Evolutionary conservation across 2,329 filamentous ascomycete species (phyloP), one percentile per base, ranked within the genome.

Genomic region (Xylariaceae sp.): DNA sequence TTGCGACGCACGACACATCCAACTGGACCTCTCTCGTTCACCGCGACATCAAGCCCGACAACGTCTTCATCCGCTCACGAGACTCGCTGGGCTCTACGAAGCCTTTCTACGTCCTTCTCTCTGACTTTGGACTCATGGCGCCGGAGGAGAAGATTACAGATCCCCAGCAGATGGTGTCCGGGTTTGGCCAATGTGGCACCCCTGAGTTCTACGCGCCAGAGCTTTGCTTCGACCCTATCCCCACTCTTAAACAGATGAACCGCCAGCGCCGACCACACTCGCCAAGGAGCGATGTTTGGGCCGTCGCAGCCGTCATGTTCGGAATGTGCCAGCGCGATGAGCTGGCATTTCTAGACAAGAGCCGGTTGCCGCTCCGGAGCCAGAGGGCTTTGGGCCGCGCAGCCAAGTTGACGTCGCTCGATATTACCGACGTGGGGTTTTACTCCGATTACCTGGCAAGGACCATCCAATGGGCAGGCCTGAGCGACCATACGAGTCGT

Each of bases 11-110:
- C 18, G 17, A 45, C 16, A 24, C 15, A 2, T 12, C 11, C 0
- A 19, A 19, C 13, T 53, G 51, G 51, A 35, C 12, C 32, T 43
- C 51, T 9, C 38, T 53, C 2, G 26, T 52, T 13, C 51, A 53
- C 31, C 41, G 51, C n/a, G 51, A 53, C 22, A 52, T 52, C 39
- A 53, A 50, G 30, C 49, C 49, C 15, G 44, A 41, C 41, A 53
- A 53, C 33, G 40, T 53, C 32, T 48, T 53, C 43, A 39, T 53
- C 12, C 39, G 43, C n/a, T 51, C 46, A 18, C 42, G 44, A 40
- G 37, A 46, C 22, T 48, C 48, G 4, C 48, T 44, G 3, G 45
- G 47, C 16, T 53, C 48, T 13, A 37, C 11, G 4, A 49, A 51
- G n/a, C 48, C 46, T 0, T 39, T 46, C 15, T 47, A 53, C 33